These are phyloP conservation scores for Apiotrichum veenhuisii DNA, from an alignment of 1,284 basidiomycete genomes.

Conservation along the genomic window DNA sequence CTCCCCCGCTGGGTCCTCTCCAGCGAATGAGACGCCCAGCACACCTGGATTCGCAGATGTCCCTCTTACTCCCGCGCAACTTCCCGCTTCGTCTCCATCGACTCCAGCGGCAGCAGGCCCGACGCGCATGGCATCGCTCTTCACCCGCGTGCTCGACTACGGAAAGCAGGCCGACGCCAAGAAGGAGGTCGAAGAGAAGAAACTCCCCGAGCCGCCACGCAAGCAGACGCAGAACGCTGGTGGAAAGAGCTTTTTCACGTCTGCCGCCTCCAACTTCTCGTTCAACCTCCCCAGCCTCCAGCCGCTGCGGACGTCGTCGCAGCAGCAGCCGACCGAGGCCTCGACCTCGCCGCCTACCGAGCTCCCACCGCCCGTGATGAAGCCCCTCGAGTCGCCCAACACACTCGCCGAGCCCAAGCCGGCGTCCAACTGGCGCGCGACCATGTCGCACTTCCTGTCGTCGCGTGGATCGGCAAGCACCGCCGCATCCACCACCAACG, in stretches of 20 bases:
- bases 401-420: neutral
- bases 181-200: neutral
- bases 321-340: neutral
- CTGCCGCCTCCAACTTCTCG: constrained; percentile 10
- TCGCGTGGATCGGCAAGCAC: neutral
- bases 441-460: constrained; percentile 33
- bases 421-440: constrained; percentile 27
- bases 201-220: neutral
- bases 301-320: neutral
- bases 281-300: constrained; percentile 10
- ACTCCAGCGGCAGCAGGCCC: neutral
- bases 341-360: neutral
- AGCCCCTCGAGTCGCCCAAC: neutral
- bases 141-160: constrained; percentile 12
- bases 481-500: neutral
- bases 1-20: neutral
- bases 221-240: neutral
- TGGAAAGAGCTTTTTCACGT: constrained; percentile 13
- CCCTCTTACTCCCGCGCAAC: neutral
- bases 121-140: constrained; percentile 6
- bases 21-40: neutral
- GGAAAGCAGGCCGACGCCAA: neutral
- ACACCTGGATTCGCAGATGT: neutral
- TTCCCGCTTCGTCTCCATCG: neutral
- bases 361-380: neutral